These are phyloP conservation scores for Talaromyces ruber DNA, from an alignment of 495 filamentous ascomycete genomes.

Conservation along the genomic window DNA sequence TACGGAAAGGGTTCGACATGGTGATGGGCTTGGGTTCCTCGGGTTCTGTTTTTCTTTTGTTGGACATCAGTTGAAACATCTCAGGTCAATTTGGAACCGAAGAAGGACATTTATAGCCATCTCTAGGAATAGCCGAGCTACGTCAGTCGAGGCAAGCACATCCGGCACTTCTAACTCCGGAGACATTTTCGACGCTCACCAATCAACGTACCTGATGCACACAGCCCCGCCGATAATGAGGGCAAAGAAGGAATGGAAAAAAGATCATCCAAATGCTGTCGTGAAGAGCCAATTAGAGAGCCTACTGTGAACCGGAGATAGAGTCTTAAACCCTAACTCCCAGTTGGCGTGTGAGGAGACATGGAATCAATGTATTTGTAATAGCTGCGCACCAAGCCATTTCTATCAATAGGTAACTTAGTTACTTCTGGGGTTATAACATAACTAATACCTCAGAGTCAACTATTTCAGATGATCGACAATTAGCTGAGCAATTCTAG, in stretches of 20 bases:
- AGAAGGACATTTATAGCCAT: background rate
- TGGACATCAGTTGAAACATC: background rate
- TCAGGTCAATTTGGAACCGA: background rate
- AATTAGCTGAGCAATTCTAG: background rate
- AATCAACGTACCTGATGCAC: background rate
- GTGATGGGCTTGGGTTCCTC: background rate
- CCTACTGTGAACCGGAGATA: background rate
- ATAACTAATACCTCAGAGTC: background rate
- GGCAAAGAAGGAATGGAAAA: background rate
- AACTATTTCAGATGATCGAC: background rate
- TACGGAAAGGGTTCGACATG: conserved; percentile 1
- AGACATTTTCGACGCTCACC: background rate
- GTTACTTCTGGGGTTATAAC: too few relatives aligned
- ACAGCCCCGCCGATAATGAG: background rate
- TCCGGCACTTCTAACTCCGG: background rate
- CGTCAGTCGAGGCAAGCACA: background rate
- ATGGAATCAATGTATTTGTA: too few relatives aligned
- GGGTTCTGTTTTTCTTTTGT: background rate
- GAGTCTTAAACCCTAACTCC: background rate
- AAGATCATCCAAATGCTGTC: background rate
- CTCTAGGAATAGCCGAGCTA: background rate
- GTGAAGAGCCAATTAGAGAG: background rate
- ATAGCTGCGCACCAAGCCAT: too few relatives aligned
- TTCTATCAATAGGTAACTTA: too few relatives aligned
- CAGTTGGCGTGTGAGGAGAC: too few relatives aligned